phyloP scores from a whole-genome alignment of 2,329 filamentous ascomycete genomes.

The Rhynchosporium agropyri region DNA sequence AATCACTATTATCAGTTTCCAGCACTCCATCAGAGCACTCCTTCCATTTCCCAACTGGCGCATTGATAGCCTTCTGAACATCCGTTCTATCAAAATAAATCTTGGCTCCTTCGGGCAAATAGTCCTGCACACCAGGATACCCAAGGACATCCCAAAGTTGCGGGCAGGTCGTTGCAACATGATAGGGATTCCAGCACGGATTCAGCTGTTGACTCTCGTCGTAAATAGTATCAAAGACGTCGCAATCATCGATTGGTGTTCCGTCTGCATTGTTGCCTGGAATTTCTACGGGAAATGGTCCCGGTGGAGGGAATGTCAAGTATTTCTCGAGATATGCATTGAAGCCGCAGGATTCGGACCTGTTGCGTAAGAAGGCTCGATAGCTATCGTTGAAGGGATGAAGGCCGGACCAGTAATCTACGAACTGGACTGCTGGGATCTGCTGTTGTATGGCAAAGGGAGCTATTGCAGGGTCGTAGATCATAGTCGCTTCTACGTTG shows the following conservation, averaged over 20 bases:
- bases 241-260: constrained; percentile 52
- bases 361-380: constrained; percentile 53
- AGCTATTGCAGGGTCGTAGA: constrained; percentile 71
- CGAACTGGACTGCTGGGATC: constrained; percentile 58
- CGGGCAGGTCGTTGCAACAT: constrained; percentile 73
- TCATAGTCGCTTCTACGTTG: constrained; percentile 67
- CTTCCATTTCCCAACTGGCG: constrained; percentile 68
- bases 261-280: constrained; percentile 49
- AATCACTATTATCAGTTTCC: constrained; percentile 55
- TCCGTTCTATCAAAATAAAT: constrained; percentile 66
- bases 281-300: constrained; percentile 54
- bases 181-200: constrained; percentile 80
- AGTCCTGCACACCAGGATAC: constrained; percentile 66
- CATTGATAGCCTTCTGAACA: constrained; percentile 65
- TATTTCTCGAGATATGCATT: constrained; percentile 61
- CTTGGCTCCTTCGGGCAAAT: constrained; percentile 61
- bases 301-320: constrained; percentile 68
- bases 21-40: constrained; percentile 57
- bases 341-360: constrained; percentile 63
- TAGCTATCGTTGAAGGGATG: constrained; percentile 67
- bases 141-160: constrained; percentile 69
- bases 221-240: constrained; percentile 59
- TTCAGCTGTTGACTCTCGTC: constrained; percentile 60
- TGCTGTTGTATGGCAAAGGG: constrained; percentile 49
- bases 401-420: constrained; percentile 61